These are phyloP conservation scores for Dendryphion nanum DNA, from an alignment of 2,329 filamentous ascomycete genomes.

Conservation along the genomic window DNA sequence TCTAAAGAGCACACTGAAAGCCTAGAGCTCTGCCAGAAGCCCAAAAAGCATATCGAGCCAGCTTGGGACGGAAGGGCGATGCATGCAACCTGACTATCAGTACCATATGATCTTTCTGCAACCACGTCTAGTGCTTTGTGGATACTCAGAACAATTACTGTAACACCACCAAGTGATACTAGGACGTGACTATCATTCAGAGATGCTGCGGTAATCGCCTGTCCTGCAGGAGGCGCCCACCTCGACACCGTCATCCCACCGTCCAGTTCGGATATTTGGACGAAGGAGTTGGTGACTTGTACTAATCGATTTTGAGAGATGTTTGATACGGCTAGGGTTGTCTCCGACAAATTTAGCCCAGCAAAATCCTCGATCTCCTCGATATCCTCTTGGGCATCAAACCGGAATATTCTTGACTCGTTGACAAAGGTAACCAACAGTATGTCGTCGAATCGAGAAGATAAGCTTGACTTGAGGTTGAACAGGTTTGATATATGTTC, in stretches of 20 bases:
- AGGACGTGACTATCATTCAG: constrained; percentile 69
- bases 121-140: constrained; percentile 56
- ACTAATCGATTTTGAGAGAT: constrained; percentile 63
- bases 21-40: constrained; percentile 82
- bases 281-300: constrained; percentile 70
- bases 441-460: constrained; percentile 59
- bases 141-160: constrained; percentile 67
- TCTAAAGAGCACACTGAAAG: constrained; percentile 71
- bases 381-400: constrained; percentile 71
- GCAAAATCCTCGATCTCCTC: constrained; percentile 81
- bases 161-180: constrained; percentile 73
- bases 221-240: constrained; percentile 55
- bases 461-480: constrained; percentile 57
- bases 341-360: constrained; percentile 66
- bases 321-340: constrained; percentile 70
- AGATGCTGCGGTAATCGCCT: constrained; percentile 74
- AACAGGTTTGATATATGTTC: constrained; percentile 72
- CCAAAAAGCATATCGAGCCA: constrained; percentile 69
- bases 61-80: constrained; percentile 69
- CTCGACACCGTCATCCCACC: constrained; percentile 51
- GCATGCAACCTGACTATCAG: constrained; percentile 79
- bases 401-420: constrained; percentile 80
- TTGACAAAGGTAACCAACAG: constrained; percentile 78
- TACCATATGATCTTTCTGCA: constrained; percentile 59
- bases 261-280: constrained; percentile 62